Conservation (phyloP, 1,139 yeast genomes). For the Magnusiomyces suaveolens region DNA sequence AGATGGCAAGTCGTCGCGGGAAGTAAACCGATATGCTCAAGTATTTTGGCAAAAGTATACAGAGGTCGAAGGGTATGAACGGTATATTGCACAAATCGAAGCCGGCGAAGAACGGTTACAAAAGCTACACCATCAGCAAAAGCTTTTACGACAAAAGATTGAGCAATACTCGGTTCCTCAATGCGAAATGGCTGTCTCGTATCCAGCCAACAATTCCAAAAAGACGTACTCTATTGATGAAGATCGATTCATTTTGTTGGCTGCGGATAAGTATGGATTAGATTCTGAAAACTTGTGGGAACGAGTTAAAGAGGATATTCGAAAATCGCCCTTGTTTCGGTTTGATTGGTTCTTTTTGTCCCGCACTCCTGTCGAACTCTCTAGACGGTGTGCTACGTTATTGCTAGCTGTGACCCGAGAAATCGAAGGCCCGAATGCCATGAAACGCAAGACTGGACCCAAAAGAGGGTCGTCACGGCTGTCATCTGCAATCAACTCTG, state of each 20-base stretch:
- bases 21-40: slow-evolving; percentile 58
- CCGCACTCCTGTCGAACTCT: slow-evolving; percentile 76
- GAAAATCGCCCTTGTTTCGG: slow-evolving; percentile 60
- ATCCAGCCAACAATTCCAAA: slow-evolving; percentile 79
- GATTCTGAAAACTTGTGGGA: slow-evolving; percentile 67
- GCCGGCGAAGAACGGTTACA: slow-evolving; percentile 76
- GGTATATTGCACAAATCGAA: slow-evolving; percentile 73
- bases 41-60: slow-evolving; percentile 70
- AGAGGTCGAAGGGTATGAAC: slow-evolving; percentile 77
- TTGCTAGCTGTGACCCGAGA: slow-evolving; percentile 34
- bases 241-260: slow-evolving; percentile 68
- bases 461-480: slow-evolving; percentile 6
- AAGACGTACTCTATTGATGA: slow-evolving; percentile 76
- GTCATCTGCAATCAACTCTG: neutral
- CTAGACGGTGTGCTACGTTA: slow-evolving; percentile 75
- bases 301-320: slow-evolving; percentile 66
- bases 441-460: slow-evolving; percentile 16
- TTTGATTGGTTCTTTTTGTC: slow-evolving; percentile 90
- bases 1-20: slow-evolving; percentile 61
- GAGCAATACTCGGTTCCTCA: slow-evolving; percentile 58
- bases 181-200: slow-evolving; percentile 68
- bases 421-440: slow-evolving; percentile 25
- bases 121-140: slow-evolving; percentile 55
- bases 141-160: slow-evolving; percentile 54
- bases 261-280: slow-evolving; percentile 74